These are phyloP conservation scores for Gonapodya sp. DNA, from an alignment of 192 early-diverging fungal species.

Conservation along the genomic window DNA sequence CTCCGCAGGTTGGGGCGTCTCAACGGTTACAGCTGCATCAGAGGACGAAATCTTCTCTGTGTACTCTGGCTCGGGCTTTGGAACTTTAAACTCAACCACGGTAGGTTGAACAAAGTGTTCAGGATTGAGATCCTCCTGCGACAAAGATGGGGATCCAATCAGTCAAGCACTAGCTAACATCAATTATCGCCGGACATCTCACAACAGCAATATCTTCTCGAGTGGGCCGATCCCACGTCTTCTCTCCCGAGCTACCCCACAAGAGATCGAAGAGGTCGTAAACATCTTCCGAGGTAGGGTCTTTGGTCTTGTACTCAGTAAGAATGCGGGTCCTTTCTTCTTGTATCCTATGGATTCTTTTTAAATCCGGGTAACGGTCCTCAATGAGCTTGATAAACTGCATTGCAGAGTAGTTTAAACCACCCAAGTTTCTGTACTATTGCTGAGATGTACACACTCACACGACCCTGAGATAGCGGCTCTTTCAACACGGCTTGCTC, in stretches of 20 bases:
- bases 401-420: no score
- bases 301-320: neutral
- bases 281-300: neutral
- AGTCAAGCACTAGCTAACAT: neutral
- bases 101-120: neutral
- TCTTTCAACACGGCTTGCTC: neutral
- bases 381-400: neutral
- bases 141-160: neutral
- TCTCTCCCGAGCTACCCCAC: neutral
- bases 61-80: neutral
- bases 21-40: no score
- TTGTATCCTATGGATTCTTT: neutral
- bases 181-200: neutral
- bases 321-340: neutral
- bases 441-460: no score
- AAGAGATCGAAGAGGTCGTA: neutral
- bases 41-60: neutral
- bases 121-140: neutral
- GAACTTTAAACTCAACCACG: neutral
- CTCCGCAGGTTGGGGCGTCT: no score
- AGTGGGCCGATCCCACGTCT: neutral
- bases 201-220: neutral
- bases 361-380: neutral
- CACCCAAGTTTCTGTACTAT: no score
- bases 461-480: neutral